Conservation (phyloP, 352 stramenopile species). For the Aphanomyces stellatus region DNA sequence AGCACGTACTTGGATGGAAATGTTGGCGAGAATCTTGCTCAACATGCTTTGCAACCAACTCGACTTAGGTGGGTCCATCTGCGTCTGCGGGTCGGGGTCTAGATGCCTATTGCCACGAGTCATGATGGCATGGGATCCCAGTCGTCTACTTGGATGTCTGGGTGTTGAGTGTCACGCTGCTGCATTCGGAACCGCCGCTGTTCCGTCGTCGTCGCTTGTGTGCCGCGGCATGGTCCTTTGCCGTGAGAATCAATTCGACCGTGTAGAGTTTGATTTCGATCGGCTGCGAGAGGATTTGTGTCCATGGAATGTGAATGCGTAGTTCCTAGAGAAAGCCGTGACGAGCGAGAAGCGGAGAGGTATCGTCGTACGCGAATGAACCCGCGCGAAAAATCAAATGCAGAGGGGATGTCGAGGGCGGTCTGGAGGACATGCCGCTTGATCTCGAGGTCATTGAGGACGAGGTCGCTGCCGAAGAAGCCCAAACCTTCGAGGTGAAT, state of each 20-base stretch:
- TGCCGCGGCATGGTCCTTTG: constrained; percentile 24
- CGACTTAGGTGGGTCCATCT: constrained; percentile 73
- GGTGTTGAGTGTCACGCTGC: constrained; percentile 4
- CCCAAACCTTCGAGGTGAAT: constrained; percentile 80
- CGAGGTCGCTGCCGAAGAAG: constrained; percentile 75
- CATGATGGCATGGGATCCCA: neutral
- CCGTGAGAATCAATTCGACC: constrained; percentile 79
- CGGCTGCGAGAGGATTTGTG: constrained; percentile 74
- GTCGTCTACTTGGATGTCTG: constrained; percentile 19
- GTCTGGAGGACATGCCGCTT: constrained; percentile 71
- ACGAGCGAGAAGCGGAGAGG: neutral
- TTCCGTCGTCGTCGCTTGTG: constrained; percentile 10
- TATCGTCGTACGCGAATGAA: constrained; percentile 56
- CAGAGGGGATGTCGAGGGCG: constrained; percentile 66
- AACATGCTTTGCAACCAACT: constrained; percentile 72
- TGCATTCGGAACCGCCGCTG: constrained; percentile 13
- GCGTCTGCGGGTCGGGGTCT: constrained; percentile 22
- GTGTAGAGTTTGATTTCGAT: constrained; percentile 86
- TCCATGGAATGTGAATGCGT: constrained; percentile 84
- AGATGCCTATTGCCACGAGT: neutral
- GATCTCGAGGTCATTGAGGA: constrained; percentile 84
- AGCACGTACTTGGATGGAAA: constrained; percentile 50
- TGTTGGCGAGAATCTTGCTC: constrained; percentile 73
- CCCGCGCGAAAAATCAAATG: constrained; percentile 77
- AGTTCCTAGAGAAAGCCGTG: constrained; percentile 39